A percentile compares a stretch with the other conserved stretches of the same genome.
Evolutionary conservation across 2,329 filamentous ascomycete species (phyloP).

Genomic region (Elsinoe ampelina): DNA sequence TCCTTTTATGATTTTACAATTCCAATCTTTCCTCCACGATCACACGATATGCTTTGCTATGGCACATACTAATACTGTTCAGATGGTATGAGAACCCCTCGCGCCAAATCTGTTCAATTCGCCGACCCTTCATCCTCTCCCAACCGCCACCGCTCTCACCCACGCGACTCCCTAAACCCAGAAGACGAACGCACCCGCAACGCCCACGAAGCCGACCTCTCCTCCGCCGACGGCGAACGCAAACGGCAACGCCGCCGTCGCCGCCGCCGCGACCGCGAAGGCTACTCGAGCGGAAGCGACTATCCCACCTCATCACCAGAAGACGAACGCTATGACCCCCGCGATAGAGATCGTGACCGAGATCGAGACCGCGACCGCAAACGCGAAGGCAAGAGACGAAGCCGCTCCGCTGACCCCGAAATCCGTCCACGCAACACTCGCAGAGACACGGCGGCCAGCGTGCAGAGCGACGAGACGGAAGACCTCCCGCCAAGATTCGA

Average conservation of each 20-base stretch:
- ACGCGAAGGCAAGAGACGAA: constrained; percentile 1
- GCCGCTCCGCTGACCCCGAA: not conserved
- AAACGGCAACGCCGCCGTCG: constrained; percentile 9
- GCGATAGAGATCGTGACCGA: not conserved
- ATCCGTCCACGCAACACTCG: not conserved
- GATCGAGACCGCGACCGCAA: constrained; percentile 9
- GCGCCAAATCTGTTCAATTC: constrained; percentile 10
- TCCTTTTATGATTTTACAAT: constrained; percentile 9
- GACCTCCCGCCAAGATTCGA: constrained; percentile 31
- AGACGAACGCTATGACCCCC: constrained; percentile 12
- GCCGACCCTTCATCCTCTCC: constrained; percentile 10
- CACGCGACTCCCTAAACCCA: not conserved
- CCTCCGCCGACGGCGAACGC: constrained; percentile 12
- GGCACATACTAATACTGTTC: not conserved
- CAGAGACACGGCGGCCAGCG: constrained; percentile 13
- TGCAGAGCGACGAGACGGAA: constrained; percentile 23
- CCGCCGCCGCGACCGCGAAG: constrained; percentile 7
- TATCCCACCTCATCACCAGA: constrained; percentile 11
- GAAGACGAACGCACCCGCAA: constrained; percentile 12
- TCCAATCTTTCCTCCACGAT: not conserved
- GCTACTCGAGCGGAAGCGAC: constrained; percentile 7
- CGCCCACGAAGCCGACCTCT: constrained; percentile 12
- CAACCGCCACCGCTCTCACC: not conserved
- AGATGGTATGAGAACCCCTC: constrained; percentile 11
- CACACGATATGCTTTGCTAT: not conserved